These are phyloP conservation scores for Nicotiana paniculata DNA, from an alignment of 257 asterid species.

Conservation along the genomic window DNA sequence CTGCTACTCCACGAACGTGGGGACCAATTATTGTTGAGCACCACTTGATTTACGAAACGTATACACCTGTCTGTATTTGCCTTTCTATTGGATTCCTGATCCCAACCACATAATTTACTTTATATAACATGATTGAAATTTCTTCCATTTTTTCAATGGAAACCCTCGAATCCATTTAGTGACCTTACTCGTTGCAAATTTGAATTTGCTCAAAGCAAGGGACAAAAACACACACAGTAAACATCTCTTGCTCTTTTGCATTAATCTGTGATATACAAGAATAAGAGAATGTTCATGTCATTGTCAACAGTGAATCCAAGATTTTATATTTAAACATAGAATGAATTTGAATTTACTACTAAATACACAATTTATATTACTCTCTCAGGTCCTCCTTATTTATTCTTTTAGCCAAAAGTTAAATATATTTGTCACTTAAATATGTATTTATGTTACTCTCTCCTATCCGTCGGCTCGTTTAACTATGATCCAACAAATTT, in stretches of 20 bases:
- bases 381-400: background rate
- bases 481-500: background rate
- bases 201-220: background rate
- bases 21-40: background rate
- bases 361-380: background rate
- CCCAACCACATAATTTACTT: background rate
- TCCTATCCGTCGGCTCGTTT: background rate
- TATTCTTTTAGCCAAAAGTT: background rate
- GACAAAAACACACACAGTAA: too few relatives aligned
- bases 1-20: background rate
- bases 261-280: conserved; percentile 14
- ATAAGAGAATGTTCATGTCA: conserved; percentile 3
- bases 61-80: background rate
- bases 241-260: conserved; percentile 1
- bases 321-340: background rate
- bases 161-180: background rate
- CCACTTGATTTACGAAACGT: background rate
- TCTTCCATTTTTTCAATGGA: too few relatives aligned
- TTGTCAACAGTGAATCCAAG: background rate
- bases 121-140: too few relatives aligned
- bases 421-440: background rate
- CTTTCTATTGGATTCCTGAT: background rate
- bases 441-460: too few relatives aligned
- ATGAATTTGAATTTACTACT: background rate
- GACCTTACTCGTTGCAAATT: background rate